Percentiles rank a stretch among this genome's conserved stretches.
phyloP scores from a whole-genome alignment of 768 basidiomycete genomes.

The Amanita polypyramis region DNA sequence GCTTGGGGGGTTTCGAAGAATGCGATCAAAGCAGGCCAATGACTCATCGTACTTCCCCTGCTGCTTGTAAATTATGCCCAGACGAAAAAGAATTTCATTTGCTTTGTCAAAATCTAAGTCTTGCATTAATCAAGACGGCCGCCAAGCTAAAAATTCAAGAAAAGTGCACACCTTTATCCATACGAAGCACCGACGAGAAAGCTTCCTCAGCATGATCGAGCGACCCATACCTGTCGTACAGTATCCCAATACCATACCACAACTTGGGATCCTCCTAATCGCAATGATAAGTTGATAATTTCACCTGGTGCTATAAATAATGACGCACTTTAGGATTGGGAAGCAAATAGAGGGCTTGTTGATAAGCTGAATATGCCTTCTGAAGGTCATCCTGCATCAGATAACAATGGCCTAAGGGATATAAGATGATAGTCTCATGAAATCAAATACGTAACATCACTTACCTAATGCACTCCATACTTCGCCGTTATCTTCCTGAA shows the following conservation, averaged over 20 bases:
- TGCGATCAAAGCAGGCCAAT: constrained; percentile 90
- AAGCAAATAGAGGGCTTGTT: constrained; percentile 92
- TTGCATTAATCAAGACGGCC: constrained; percentile 20
- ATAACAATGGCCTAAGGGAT: constrained; percentile 78
- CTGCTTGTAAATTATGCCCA: constrained; percentile 99
- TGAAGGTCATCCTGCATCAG: constrained; percentile 99
- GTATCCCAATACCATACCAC: constrained; percentile 99
- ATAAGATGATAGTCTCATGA: constrained; percentile 10
- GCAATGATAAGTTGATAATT: constrained; percentile 8
- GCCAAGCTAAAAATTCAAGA: constrained; percentile 9
- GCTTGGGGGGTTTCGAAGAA: constrained; percentile 89
- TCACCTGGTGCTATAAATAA: constrained; percentile 7
- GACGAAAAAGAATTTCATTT: constrained; percentile 95
- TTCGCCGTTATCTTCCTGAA: constrained; percentile 96
- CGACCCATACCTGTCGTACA: constrained; percentile 97
- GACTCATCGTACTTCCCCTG: constrained; percentile 89
- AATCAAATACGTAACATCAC: constrained; percentile 16
- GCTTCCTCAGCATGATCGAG: constrained; percentile 99
- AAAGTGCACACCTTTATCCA: constrained; percentile 81
- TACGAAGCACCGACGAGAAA: constrained; percentile 88
- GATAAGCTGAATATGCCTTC: constrained; percentile 97
- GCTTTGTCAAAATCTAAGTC: constrained; percentile 92
- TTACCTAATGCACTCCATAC: constrained; percentile 94
- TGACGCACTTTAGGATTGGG: constrained; percentile 80
- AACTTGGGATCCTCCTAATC: constrained; percentile 87